Evolutionary conservation across 139 green algal species (phyloP).

Genomic region (Volvox reticuliferus): DNA sequence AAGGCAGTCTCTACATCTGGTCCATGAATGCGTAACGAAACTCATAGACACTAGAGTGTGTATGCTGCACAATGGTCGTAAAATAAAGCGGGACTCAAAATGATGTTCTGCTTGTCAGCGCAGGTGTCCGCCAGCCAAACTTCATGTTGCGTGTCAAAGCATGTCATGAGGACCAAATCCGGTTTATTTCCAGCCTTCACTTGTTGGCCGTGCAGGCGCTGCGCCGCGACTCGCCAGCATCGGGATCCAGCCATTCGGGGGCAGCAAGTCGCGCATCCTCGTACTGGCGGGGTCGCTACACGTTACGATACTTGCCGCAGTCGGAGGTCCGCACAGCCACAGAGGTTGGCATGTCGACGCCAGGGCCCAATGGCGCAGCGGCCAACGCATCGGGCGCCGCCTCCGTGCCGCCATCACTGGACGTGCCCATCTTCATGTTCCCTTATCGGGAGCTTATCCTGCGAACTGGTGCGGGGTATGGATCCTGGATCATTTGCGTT

Average conservation of each 20-base stretch:
- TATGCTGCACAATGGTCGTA: no score
- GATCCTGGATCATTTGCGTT: no score
- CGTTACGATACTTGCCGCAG: slow-evolving; percentile 58
- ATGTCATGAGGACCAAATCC: no score
- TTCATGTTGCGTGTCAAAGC: no score
- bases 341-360: slow-evolving; percentile 21
- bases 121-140: no score
- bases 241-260: background rate
- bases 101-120: no score
- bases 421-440: slow-evolving; percentile 85
- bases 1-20: no score
- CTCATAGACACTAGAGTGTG: no score
- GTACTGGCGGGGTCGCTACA: slow-evolving; percentile 89
- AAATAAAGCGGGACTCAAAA: no score
- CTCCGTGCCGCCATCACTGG: slow-evolving; percentile 26
- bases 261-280: slow-evolving; percentile 8
- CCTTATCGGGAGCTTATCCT: slow-evolving; percentile 64
- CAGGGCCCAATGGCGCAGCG: background rate
- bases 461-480: slow-evolving; percentile 62
- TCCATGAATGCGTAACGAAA: no score
- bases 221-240: background rate
- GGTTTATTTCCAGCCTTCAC: no score
- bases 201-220: background rate
- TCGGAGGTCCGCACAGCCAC: background rate
- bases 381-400: background rate